Evolutionary conservation across 768 basidiomycete species (phyloP), one percentile per base, ranked within the genome.

Genomic region (Lactarius indigo): DNA sequence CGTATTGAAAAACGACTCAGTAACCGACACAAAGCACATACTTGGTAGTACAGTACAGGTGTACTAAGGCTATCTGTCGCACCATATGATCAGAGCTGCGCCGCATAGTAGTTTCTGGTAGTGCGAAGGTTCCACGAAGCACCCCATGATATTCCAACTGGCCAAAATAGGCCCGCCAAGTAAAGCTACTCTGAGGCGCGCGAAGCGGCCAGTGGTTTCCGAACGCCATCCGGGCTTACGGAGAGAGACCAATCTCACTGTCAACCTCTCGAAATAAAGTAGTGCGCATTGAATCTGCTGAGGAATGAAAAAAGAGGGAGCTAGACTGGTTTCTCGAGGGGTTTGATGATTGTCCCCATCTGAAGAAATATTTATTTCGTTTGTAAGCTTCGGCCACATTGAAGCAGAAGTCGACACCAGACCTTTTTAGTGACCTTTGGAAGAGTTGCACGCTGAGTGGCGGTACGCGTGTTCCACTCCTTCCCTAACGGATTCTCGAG

Each of bases 391-490:
- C 26, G 17, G 28, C 18, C 10, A 37, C 50, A 18, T 61, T 18
- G 28, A 50, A 44, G 62, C 20, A n/a, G 50, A 52, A 31, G 47
- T 13, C 42, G 35, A 58, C 23, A 15, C 61, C 79, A 59, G 65
- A 89, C 92, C 88, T 96, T 98, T 79, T 90, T 94, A 65, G 91
- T 87, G 12, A 97, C 88, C 69, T 84, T 85, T 2, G 95, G 95
- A 69, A 96, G 73, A 30, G 94, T 96, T 65, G 84, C 91, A 67
- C 87, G 81, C 78, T 94, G 92, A 83, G 93, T 92, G 3, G 81
- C 89, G 10, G 91, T 83, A 58, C 94, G 82, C 1, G 94, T 95
- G 72, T 96, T 96, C 95, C 95, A 99, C 76, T 98, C 96, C 58
- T 81, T 81, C 8, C 96, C 96, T 33, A 98, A 72, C 7, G 96